phyloP scores from a whole-genome alignment of 106 monocot genomes.

The Dioscorea alata region DNA sequence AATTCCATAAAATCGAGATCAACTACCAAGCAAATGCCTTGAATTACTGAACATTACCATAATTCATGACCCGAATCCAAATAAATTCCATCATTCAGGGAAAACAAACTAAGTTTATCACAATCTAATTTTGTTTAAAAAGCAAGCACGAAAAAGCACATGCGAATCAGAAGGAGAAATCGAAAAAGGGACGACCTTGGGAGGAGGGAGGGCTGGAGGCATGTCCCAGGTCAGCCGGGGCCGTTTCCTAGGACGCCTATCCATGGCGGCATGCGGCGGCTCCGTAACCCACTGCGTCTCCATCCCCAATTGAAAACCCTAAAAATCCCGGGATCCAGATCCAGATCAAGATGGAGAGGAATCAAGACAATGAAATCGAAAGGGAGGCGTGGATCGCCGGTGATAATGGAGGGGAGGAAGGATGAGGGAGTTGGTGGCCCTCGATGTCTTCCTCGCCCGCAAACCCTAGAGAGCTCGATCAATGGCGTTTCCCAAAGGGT shows the following conservation, averaged over 20 bases:
- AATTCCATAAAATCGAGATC: no score
- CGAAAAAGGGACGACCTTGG: constrained; percentile 20
- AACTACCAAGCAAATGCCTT: no score
- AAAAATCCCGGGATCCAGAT: not conserved
- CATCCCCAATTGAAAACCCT: constrained; percentile 20
- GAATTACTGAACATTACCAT: no score
- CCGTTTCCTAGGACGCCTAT: constrained; percentile 70
- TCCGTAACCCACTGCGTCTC: constrained; percentile 74
- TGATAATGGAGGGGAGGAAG: not conserved
- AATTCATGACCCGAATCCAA: no score
- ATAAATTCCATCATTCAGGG: no score
- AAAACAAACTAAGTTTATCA: not conserved
- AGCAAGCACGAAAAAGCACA: not conserved
- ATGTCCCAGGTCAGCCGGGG: constrained; percentile 67
- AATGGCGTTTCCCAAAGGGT: no score
- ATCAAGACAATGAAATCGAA: no score
- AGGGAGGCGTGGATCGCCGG: not conserved
- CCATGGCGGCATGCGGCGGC: constrained; percentile 46
- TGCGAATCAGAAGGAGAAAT: not conserved
- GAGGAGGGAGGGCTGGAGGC: constrained; percentile 40
- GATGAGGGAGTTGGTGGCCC: not conserved
- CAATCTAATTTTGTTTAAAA: not conserved
- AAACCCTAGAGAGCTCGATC: not conserved
- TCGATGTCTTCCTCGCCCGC: not conserved
- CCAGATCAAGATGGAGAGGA: not conserved